Base-by-base conservation (phyloP, 306 rosid genomes). In the Myrica gale region DNA sequence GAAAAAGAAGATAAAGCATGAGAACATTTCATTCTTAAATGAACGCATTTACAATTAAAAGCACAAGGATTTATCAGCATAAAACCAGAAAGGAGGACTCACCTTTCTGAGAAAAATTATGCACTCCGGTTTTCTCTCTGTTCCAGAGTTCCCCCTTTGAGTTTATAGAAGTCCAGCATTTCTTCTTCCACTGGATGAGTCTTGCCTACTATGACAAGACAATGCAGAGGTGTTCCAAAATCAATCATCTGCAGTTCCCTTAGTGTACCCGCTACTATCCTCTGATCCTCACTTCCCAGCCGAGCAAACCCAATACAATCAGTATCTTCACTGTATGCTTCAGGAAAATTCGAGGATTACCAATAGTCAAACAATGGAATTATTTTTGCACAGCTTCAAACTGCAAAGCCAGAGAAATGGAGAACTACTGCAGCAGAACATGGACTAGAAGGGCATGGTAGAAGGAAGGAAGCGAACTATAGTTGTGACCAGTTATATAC, bases 141-240 rank as follows among this genome's bases (percentile, higher is more conserved):
- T 39, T 52, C 82, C 69, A 37, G 7, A 75, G 65, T 83, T 76
- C 13, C 85, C 43, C 32, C 78, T 78, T 74, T 77, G 71, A 75
- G 68, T 80, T 84, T 77, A 86, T 86, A 92, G 68, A 92, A 92
- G 47, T 92, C 87, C 45, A 95, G 81, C 97, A 92, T 90, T 78
- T 95, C 98, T 68, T 92, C 95, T 85, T 95, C 96, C 79, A 94
- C 74, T 0, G 98, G 98, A 85, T 94, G 96, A 75, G 93, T 89
- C 57, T 94, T 79, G 82, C 98, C 96, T 26, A 80, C 83, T 68
- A 94, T 92, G 75, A 92, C 98, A 76, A 94, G 95, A 83, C 96
- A 94, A 74, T 94, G 98, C 66, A 94, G 92, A 75, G 98, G 98
- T 23, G 81, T 84, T 50, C 98, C 98, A 76, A 92, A 94, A 82